These are phyloP conservation scores for Sporothrix protearum DNA, from an alignment of 2,329 filamentous ascomycete species.

Conservation along the genomic window DNA sequence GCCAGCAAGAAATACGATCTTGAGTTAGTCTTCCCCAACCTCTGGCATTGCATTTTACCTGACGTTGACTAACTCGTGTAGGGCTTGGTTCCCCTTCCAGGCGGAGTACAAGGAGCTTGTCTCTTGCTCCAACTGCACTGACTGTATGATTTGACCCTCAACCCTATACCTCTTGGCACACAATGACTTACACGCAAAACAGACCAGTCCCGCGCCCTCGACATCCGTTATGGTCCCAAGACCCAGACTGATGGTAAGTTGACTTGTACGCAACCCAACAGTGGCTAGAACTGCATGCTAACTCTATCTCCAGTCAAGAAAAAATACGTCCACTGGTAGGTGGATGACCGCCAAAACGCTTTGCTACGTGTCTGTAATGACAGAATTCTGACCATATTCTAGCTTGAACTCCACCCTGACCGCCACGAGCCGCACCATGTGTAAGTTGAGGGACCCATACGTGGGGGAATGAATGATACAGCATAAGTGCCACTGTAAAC, in stretches of 20 bases:
- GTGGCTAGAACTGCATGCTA: neutral
- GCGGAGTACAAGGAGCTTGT: constrained; percentile 98
- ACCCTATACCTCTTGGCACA: too few species aligned
- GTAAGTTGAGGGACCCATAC: constrained; percentile 19
- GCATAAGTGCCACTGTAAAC: neutral
- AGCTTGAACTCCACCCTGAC: constrained; percentile 61
- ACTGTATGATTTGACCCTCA: constrained; percentile 47
- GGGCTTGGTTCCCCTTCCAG: constrained; percentile 86
- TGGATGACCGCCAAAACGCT: neutral
- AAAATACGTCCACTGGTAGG: constrained; percentile 79
- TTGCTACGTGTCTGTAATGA: neutral
- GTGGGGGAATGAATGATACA: neutral
- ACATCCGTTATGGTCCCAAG: constrained; percentile 88
- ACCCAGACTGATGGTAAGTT: constrained; percentile 62
- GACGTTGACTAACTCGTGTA: neutral
- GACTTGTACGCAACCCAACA: constrained; percentile 33
- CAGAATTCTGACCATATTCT: neutral
- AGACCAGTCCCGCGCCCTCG: constrained; percentile 84
- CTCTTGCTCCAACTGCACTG: constrained; percentile 95
- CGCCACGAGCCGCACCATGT: constrained; percentile 48
- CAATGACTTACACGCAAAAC: neutral
- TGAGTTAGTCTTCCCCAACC: constrained; percentile 44
- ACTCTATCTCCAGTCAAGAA: constrained; percentile 53
- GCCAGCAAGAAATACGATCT: constrained; percentile 88
- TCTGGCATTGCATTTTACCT: neutral